Evolutionary conservation across 2,329 filamentous ascomycete genomes (phyloP), one percentile per base, ranked within the genome.

Genomic region (Aureobasidium sp.): DNA sequence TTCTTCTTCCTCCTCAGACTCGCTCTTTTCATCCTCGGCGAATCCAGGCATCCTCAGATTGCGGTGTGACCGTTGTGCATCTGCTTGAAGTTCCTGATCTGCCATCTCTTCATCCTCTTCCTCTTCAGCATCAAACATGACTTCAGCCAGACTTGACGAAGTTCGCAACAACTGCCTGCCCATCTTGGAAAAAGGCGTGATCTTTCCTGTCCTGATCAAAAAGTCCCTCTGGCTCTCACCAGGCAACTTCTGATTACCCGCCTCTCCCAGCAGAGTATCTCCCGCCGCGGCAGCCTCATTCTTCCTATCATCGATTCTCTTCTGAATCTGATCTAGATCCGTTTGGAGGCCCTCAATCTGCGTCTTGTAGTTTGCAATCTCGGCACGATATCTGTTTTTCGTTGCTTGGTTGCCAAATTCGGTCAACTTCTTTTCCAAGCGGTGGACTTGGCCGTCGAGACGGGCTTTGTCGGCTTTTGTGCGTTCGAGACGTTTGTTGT

Each of bases 201-300:
- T 97, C 76, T 97, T 97, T 64, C 94, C 94, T 0, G 93, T 99
- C 31, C 94, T 86, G 53, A 99, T 94, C 51, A 99, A 82, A 72
- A 89, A 99, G 51, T 96, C 92, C 56, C 92, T 85, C 64, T 90
- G 86, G 27, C 84, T 91, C 77, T 97, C 94, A 64, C 89, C 89
- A 1, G 89, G 86, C 62, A 93, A 76, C 60, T 84, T 85, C 58
- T 82, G 85, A 31, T 81, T 82, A 51, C 76, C 78, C 29, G 79
- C 76, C 58, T 78, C 75, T 15, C 72, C 70, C 36, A 78, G 74
- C 34, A 74, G 75, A 0, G 65, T 66, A 8, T 75, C 68, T 11
- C 79, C 77, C 1, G 77, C 75, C 3, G 75, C 74, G 12, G 77
- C 77, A 20, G 25, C 47, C 48, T 78, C 76, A 37, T 78, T 78